Base-by-base conservation (phyloP, 441 rosid species). In the Geranium incanum region DNA sequence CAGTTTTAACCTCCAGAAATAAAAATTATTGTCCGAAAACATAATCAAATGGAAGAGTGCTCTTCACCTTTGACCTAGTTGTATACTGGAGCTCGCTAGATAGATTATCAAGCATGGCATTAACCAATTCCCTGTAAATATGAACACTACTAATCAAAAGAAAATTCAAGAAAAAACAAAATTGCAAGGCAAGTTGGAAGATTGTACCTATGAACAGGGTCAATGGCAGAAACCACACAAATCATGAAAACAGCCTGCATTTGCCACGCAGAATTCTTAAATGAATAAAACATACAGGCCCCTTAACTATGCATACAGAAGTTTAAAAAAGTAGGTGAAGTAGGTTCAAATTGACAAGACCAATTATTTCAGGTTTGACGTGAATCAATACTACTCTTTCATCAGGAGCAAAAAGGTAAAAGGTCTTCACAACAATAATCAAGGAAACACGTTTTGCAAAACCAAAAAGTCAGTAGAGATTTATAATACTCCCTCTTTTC, bases 241-340 rank as follows among this genome's bases (percentile, higher is more conserved):
- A 93, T 84, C 91, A 86, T 93, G 83, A 93, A 95, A 80, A 95
- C 86, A 62, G 95, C 97, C 99, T 95, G 92, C 78, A 81, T 18
- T 73, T 45, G 64, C 52, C 78, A 83, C 66, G 72, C 23, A 78
- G 28, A 71, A 73, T 18, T 15, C 39, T 1, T 52, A 70, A 70
- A 76, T 12, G 15, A 73, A 67, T 60, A 67, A 50, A 50, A 57
- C 67, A 59, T 12, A 28, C 23, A 72, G 13, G 45, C 23, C 41
- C 39, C 41, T 43, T 21, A 1, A 8, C 38, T 36, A 50, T 68
- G 39, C 39, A 45, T 11, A 68, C 21, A 3, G 1, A 28, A 12
- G 13, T 68, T 45, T 11, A 37, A 36, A 66, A 15, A n/a, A 36
- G 48, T 16, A 66, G 23, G 68, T 36, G 15, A 37, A 36, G 2